A percentile compares a stretch with the other conserved stretches of the same genome.
phyloP scores from a whole-genome alignment of 306 rosid species.

The cucumber (Cucumis sativus) region Cucumber_9930_V3 NC_026655.2:4087001-4087500 shows the following conservation, averaged over 20 bases:
- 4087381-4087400: too few species aligned
- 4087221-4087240: too few species aligned
- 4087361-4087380: too few species aligned
- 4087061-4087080: background rate
- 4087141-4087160: conserved; percentile 35
- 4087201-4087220: conserved; percentile 5
- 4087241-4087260: too few species aligned
- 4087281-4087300: too few species aligned
- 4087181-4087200: conserved; percentile 5
- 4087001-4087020: background rate
- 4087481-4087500: background rate
- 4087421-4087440: background rate
- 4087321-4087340: too few species aligned
- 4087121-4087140: background rate
- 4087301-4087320: too few species aligned
- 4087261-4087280: too few species aligned
- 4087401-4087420: too few species aligned
- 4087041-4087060: background rate
- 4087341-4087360: too few species aligned
- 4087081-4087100: background rate
- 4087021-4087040: background rate
- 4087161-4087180: conserved; percentile 21
- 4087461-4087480: background rate
- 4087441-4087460: background rate
- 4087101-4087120: conserved; percentile 5